These are phyloP conservation scores for Mentha longifolia DNA, from an alignment of 257 asterid genomes.

Conservation along the genomic window DNA sequence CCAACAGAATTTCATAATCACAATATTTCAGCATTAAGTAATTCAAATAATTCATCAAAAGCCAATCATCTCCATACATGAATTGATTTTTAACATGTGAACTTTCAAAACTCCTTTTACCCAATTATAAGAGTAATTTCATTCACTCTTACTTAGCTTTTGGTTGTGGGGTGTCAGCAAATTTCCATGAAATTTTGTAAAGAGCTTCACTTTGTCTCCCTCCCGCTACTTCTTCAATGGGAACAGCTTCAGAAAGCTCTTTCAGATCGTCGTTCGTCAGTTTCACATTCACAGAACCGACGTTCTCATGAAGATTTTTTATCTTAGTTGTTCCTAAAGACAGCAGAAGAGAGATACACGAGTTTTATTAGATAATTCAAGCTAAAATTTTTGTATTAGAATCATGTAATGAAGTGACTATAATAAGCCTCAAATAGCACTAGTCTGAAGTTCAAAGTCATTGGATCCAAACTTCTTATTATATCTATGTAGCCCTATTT, in stretches of 20 bases:
- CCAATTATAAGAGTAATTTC: neutral
- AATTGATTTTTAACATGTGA: neutral
- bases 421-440: neutral
- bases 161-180: constrained; percentile 56
- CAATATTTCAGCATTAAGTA: neutral
- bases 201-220: constrained; percentile 33
- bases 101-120: neutral
- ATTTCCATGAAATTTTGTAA: constrained; percentile 39
- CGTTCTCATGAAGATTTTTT: constrained; percentile 55
- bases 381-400: neutral
- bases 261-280: constrained; percentile 53
- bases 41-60: neutral
- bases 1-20: neutral
- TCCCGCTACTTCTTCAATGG: constrained; percentile 58
- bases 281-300: constrained; percentile 55
- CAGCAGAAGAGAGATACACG: neutral
- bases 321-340: constrained; percentile 66
- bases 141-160: constrained; percentile 6
- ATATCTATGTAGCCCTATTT: neutral
- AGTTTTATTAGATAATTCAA: neutral
- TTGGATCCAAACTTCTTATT: neutral
- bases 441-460: neutral
- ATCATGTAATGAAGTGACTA: neutral
- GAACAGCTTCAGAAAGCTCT: constrained; percentile 52
- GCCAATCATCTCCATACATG: neutral